Conservation (phyloP, 768 basidiomycete species). For the Leucocoprinus sp. region DNA sequence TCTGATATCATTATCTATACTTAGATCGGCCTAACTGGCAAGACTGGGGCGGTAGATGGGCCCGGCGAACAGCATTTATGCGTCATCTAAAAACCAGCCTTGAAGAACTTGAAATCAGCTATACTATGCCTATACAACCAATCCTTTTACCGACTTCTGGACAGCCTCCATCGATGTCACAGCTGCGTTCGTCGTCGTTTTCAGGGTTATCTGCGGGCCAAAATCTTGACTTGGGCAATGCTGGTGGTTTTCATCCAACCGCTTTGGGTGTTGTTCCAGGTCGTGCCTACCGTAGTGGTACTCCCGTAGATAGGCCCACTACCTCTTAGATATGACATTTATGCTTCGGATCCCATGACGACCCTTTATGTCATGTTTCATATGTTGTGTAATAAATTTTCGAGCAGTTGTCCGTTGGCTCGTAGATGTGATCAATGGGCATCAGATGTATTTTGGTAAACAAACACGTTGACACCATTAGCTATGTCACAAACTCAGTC, state of each 20-base stretch:
- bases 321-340: neutral
- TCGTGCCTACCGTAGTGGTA: conserved; percentile 15
- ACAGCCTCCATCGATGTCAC: conserved; percentile 10
- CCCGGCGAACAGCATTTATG: conserved; percentile 70
- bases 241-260: conserved; percentile 19
- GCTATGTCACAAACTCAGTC: conserved; percentile 7
- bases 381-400: too few relatives aligned
- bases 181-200: conserved; percentile 13
- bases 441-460: neutral
- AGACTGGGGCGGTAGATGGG: conserved; percentile 79
- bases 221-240: conserved; percentile 16
- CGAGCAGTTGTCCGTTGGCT: too few relatives aligned
- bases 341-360: too few relatives aligned
- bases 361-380: too few relatives aligned
- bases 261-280: conserved; percentile 17
- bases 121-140: conserved; percentile 68
- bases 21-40: conserved; percentile 78
- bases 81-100: conserved; percentile 58
- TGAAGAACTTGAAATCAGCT: conserved; percentile 68
- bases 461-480: neutral
- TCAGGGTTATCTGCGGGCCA: neutral
- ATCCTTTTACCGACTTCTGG: conserved; percentile 39
- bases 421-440: neutral
- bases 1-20: neutral
- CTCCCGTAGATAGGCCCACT: conserved; percentile 8